Evolutionary conservation across 495 filamentous ascomycete species (phyloP).

Genomic region (Aspergillus bertholletiae): DNA sequence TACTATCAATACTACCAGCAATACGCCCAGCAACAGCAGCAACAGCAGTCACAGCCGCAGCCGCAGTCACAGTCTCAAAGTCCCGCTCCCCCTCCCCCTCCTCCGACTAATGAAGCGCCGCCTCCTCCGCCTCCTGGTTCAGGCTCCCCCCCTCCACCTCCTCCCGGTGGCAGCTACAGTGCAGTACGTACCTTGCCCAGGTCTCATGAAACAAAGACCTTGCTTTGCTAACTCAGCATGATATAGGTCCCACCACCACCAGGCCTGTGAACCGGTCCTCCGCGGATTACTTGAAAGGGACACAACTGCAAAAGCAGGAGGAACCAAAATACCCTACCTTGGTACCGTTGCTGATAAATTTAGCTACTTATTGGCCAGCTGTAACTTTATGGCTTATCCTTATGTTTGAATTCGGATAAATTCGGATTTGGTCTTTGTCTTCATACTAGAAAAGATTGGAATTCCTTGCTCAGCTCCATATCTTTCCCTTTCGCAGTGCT

Average conservation of each 20-base stretch:
- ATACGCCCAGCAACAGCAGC: constrained; percentile 50
- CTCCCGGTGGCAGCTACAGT: constrained; percentile 61
- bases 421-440: background rate
- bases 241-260: constrained; percentile 50
- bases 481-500: background rate
- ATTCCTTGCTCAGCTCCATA: background rate
- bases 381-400: background rate
- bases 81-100: constrained; percentile 55
- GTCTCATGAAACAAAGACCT: background rate
- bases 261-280: constrained; percentile 33
- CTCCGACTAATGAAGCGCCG: constrained; percentile 59
- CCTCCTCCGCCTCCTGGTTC: constrained; percentile 61
- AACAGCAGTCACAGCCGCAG: constrained; percentile 23
- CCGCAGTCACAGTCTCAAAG: constrained; percentile 39
- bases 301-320: background rate
- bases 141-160: constrained; percentile 64
- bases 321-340: background rate
- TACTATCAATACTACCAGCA: constrained; percentile 70
- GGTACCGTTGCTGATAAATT: background rate
- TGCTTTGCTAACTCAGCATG: background rate
- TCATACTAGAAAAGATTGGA: background rate
- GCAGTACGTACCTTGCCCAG: constrained; percentile 59
- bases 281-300: background rate
- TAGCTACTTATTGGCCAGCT: background rate
- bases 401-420: background rate